phyloP scores from a whole-genome alignment of 2,329 filamentous ascomycete genomes.

The Rugonectria rugulosa region DNA sequence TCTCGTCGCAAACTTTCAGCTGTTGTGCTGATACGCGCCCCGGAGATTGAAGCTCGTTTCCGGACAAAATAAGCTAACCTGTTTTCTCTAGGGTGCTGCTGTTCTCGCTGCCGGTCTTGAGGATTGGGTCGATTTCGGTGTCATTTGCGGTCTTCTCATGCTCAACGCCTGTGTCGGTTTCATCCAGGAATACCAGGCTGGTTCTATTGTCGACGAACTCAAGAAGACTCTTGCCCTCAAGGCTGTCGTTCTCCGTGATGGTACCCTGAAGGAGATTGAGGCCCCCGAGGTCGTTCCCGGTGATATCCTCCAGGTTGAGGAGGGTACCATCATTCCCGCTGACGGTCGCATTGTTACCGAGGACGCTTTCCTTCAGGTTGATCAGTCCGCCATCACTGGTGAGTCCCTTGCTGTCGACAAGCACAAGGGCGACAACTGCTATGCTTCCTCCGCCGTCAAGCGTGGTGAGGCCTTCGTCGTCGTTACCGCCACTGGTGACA shows the following conservation, averaged over 20 bases:
- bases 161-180: conserved; percentile 89
- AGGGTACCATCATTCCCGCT: conserved; percentile 90
- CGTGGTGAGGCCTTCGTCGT: conserved; percentile 87
- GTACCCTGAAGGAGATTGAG: conserved; percentile 77
- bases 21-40: neutral
- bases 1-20: conserved; percentile 9
- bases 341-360: conserved; percentile 88
- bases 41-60: conserved; percentile 20
- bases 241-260: conserved; percentile 86
- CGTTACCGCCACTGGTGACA: conserved; percentile 85
- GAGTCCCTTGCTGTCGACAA: conserved; percentile 93
- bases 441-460: conserved; percentile 88
- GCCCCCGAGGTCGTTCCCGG: conserved; percentile 86
- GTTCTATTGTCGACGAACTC: conserved; percentile 87
- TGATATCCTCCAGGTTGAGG: conserved; percentile 89
- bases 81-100: conserved; percentile 66
- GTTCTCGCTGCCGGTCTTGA: conserved; percentile 83
- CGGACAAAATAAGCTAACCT: conserved; percentile 36
- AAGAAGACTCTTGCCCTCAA: conserved; percentile 91
- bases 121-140: conserved; percentile 94
- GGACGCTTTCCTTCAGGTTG: conserved; percentile 85
- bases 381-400: conserved; percentile 91
- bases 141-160: conserved; percentile 83
- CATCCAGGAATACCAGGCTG: conserved; percentile 88
- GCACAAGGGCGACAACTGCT: conserved; percentile 81